Evolutionary conservation across 495 filamentous ascomycete species (phyloP).

Genomic region (Aspergillus cavernicola): DNA sequence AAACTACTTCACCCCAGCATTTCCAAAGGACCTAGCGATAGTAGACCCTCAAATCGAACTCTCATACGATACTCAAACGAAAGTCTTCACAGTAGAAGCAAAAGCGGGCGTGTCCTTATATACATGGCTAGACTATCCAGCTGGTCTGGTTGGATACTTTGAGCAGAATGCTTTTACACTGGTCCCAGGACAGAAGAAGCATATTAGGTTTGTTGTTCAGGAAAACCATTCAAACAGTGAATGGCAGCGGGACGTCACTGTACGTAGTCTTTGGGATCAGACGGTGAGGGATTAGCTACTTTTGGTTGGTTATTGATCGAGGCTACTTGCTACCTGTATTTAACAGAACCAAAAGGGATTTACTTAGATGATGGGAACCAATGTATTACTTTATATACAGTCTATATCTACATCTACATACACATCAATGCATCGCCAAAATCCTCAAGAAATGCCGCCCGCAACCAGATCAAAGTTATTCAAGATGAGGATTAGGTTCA

Average conservation of each 20-base stretch:
- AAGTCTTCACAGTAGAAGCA: constrained; percentile 55
- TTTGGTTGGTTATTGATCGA: too few relatives aligned
- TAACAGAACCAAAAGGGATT: too few relatives aligned
- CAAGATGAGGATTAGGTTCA: too few relatives aligned
- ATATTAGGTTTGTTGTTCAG: constrained; percentile 47
- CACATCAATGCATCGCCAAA: too few relatives aligned
- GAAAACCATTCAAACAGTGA: constrained; percentile 42
- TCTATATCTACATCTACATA: too few relatives aligned
- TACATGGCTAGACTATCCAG: constrained; percentile 63
- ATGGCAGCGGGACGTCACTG: constrained; percentile 54
- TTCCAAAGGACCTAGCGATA: constrained; percentile 49
- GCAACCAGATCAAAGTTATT: too few relatives aligned
- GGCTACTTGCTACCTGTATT: too few relatives aligned
- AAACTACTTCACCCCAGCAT: constrained; percentile 52
- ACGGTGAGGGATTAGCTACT: constrained; percentile 26
- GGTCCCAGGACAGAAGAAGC: constrained; percentile 48
- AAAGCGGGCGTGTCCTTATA: constrained; percentile 57
- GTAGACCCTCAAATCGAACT: constrained; percentile 54
- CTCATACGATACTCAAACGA: constrained; percentile 29
- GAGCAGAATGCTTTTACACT: constrained; percentile 59
- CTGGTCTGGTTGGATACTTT: constrained; percentile 56
- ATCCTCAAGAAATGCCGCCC: too few relatives aligned
- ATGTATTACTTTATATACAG: too few relatives aligned
- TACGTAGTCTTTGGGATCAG: constrained; percentile 64
- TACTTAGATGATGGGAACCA: too few relatives aligned